phyloP scores from a whole-genome alignment of 75 land plant species.

The Gnetum montanum region DNA sequence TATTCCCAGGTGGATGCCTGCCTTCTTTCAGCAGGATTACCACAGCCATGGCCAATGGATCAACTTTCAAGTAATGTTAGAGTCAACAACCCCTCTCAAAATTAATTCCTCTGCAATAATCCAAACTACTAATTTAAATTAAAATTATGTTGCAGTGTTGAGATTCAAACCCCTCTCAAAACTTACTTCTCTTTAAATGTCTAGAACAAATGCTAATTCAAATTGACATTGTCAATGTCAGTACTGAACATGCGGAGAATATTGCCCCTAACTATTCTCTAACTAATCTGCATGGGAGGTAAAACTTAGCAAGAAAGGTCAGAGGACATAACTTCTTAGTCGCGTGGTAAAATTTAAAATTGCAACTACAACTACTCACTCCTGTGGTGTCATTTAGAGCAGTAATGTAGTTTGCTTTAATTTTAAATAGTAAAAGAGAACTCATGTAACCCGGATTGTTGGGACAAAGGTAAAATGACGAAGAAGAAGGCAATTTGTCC shows the following conservation, averaged over 20 bases:
- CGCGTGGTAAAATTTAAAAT: neutral
- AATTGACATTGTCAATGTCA: neutral
- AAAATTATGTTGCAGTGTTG: slow-evolving; percentile 48
- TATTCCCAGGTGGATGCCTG: slow-evolving; percentile 87
- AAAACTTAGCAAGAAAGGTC: slow-evolving; percentile 47
- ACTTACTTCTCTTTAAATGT: neutral
- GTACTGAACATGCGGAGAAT: slow-evolving; percentile 86
- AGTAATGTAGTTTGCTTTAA: no score
- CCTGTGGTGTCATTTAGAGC: neutral
- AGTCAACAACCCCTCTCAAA: neutral
- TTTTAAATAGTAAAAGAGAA: neutral
- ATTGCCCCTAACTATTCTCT: slow-evolving; percentile 83
- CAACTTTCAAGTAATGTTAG: slow-evolving; percentile 53
- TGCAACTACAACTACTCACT: no score
- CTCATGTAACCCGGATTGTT: slow-evolving; percentile 1
- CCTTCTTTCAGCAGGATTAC: slow-evolving; percentile 64
- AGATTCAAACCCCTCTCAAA: no score
- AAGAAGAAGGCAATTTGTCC: no score
- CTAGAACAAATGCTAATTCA: neutral
- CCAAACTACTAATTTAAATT: neutral
- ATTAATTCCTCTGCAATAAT: neutral
- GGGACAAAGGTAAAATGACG: no score
- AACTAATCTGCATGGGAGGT: slow-evolving; percentile 64
- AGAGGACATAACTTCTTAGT: slow-evolving; percentile 25
- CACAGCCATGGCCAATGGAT: slow-evolving; percentile 66